Evolutionary conservation across 345 rosid species (phyloP), one percentile per base, ranked within the genome.

Genomic region (Punica granatum): DNA sequence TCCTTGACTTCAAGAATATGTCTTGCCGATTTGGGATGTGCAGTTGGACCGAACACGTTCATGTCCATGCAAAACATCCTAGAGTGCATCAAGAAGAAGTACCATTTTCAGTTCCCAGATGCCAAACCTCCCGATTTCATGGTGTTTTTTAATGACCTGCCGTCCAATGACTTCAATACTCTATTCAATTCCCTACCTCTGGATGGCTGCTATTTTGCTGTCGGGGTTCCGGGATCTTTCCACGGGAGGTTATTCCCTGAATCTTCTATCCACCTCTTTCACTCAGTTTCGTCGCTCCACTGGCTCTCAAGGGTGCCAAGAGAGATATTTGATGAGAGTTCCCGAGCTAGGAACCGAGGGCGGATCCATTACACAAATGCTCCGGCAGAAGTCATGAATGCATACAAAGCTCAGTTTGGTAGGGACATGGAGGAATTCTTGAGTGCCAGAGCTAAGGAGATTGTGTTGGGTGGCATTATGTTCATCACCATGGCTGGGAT

Each of bases 1-100:
- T 70, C 70, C 21, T 80, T 78, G 42, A 21, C 65, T 25, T 74
- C 85, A 21, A 76, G 53, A 39, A 69, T 88, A 14, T 49, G 26
- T 14, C 59, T 88, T 33, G 96, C 84, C 18, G 92, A 89, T 67
- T 70, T 85, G 76, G 96, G 96, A 65, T 89, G 92, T 70, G 86
- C 92, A 10, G 85, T 75, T 0, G 92, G 92, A 39, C 87, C 92
- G 65, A 89, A 86, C 70, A 77, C 92, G 39, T 53, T 86, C 60
- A 23, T 61, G 19, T 68, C 84, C 33, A 66, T 86, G 54, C 76
- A 82, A 46, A 76, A 83, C 72, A 49, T 86, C 33, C 46, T 84
- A 36, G 68, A 74, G 43, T 77, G 69, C 21, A 60, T 83, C 1
- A 61, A 75, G 75, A 33, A 41, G 19, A 86, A 58, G 63, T 70